phyloP scores from a whole-genome alignment of 2,329 filamentous ascomycete species.

The Penicillium sp. region DNA sequence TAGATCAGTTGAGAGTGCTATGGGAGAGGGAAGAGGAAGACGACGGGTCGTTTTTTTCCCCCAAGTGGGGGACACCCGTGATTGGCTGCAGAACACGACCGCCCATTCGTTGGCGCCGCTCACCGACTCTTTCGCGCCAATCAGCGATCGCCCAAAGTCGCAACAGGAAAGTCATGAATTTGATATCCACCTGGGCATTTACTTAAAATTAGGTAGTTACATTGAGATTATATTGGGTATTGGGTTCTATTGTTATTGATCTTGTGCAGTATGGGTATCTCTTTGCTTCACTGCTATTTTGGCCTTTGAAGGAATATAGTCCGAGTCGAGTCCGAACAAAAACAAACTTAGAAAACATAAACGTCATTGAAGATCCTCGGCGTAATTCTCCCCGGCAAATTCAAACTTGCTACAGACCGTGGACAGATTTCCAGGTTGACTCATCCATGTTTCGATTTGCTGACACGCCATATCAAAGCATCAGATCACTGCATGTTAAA shows the following conservation, averaged over 20 bases:
- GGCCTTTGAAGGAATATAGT: neutral
- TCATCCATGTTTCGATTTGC: neutral
- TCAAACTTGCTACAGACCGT: neutral
- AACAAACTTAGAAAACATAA: neutral
- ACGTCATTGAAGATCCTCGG: conserved; percentile 2
- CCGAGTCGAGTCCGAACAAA: neutral
- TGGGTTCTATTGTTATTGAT: neutral
- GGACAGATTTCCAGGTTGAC: neutral
- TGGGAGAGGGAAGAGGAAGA: conserved; percentile 23
- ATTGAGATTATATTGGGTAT: neutral
- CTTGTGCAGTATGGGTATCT: neutral
- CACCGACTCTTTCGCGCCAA: conserved; percentile 33
- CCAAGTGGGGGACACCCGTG: conserved; percentile 20
- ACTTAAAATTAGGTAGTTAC: neutral
- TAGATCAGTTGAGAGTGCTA: conserved; percentile 13
- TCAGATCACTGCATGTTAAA: neutral
- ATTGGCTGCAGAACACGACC: conserved; percentile 24
- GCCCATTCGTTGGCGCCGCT: conserved; percentile 28
- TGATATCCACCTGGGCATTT: neutral
- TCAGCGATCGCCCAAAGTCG: neutral
- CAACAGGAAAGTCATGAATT: neutral
- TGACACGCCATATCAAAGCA: neutral
- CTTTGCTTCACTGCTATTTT: neutral
- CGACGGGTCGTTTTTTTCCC: conserved; percentile 28
- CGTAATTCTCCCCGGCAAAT: neutral